These are phyloP conservation scores for Neurospora cerealis DNA, from an alignment of 495 filamentous ascomycete genomes.

Conservation along the genomic window DNA sequence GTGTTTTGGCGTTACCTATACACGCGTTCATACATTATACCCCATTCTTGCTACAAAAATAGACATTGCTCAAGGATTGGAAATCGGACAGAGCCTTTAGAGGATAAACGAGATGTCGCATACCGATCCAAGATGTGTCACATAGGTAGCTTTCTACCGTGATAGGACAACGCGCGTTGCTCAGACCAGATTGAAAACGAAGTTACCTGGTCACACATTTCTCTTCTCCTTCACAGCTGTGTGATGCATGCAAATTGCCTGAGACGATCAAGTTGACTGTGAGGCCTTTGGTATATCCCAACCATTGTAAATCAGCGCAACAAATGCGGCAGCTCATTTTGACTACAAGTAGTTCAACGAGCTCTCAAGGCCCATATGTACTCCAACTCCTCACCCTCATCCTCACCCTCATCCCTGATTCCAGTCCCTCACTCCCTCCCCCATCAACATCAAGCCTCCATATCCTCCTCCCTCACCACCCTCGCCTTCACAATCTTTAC, in stretches of 20 bases:
- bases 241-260: background rate
- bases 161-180: background rate
- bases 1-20: background rate
- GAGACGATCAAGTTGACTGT: background rate
- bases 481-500: constrained; percentile 69
- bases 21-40: background rate
- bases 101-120: background rate
- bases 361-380: background rate
- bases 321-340: background rate
- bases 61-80: background rate
- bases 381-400: background rate
- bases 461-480: constrained; percentile 49
- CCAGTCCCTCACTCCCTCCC: background rate
- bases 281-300: background rate
- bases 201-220: background rate
- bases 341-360: background rate
- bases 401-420: background rate
- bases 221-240: background rate
- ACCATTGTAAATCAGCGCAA: background rate
- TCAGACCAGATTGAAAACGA: background rate
- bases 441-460: background rate
- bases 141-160: background rate
- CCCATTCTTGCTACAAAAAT: background rate
- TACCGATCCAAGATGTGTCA: background rate
- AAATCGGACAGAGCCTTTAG: background rate